Evolutionary conservation across 345 rosid species (phyloP), one percentile per base, ranked within the genome.

Genomic region (Salix brachista): DNA sequence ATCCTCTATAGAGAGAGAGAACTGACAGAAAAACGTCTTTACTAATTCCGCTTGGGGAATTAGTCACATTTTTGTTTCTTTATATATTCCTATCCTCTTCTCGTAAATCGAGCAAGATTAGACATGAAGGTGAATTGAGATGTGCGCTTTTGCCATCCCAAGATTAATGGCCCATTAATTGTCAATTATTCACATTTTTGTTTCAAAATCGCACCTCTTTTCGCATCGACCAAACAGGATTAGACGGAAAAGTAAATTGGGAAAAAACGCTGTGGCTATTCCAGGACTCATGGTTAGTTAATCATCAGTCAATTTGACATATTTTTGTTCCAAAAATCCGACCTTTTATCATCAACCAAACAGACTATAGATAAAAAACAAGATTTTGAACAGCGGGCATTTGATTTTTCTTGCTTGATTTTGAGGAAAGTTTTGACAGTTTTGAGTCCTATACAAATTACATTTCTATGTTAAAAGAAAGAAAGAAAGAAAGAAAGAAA

Each of bases 371-470:
- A 34, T 13, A 0, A 37, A 26, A 16, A 30, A 12, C 0, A 23
- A 10, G 58, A 73, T 39, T n/a, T 50, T 48, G 11, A n/a, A 8
- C 19, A 78, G 23, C 70, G 17, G 21, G 67, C 80, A 73, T 64
- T 70, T 67, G 68, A 28, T 42, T 62, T 42, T 68, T 19, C 28
- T 18, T 17, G 32, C 37, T 75, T 80, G 21, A 9, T 19, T 66
- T 16, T 28, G 61, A 42, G 39, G 48, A 37, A 34, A 8, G n/a
- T 70, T 52, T 74, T 74, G 8, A 8, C 23, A 61, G 50, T 67
- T 48, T 69, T 79, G 65, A 19, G 36, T 78, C 78, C 61, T 78
- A 60, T 46, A 21, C 32, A 80, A 48, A 39, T 75, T 83, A 79
- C 77, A 79, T 37, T 52, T 80, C 32, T 81, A 54, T 70, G 46